Evolutionary conservation across 768 basidiomycete genomes (phyloP).

Genomic region (Mycena latifolia): DNA sequence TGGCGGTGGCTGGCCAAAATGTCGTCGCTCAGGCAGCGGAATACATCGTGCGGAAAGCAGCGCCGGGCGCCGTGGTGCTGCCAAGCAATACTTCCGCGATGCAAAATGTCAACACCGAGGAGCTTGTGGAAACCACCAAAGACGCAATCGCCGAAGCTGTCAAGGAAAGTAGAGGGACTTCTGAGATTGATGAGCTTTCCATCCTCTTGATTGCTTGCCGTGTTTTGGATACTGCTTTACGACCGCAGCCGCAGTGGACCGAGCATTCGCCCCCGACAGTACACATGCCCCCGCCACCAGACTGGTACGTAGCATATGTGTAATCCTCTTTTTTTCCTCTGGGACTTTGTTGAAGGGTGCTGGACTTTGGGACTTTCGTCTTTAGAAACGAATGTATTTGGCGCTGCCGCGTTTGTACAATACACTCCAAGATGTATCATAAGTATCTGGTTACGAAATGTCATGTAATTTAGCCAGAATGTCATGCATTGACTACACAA

Average conservation of each 20-base stretch:
- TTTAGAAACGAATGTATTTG: constrained; percentile 36
- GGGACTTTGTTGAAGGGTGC: constrained; percentile 35
- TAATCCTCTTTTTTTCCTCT: constrained; percentile 44
- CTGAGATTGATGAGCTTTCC: constrained; percentile 39
- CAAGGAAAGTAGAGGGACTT: constrained; percentile 70
- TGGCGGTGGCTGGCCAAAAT: constrained; percentile 84
- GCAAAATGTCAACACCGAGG: constrained; percentile 63
- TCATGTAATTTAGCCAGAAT: constrained; percentile 30
- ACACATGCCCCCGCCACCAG: constrained; percentile 35
- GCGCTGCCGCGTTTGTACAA: constrained; percentile 36
- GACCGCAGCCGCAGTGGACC: constrained; percentile 19
- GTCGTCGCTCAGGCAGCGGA: constrained; percentile 88
- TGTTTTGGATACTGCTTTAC: constrained; percentile 28
- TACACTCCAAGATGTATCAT: constrained; percentile 35
- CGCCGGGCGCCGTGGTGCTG: constrained; percentile 44
- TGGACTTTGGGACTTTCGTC: constrained; percentile 42
- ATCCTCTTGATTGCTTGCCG: constrained; percentile 36
- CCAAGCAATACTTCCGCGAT: constrained; percentile 57
- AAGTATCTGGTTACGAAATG: constrained; percentile 13
- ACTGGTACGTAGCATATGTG: constrained; percentile 51
- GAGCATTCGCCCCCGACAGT: constrained; percentile 37
- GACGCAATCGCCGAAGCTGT: constrained; percentile 87
- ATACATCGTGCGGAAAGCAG: constrained; percentile 59
- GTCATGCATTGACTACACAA: constrained; percentile 8
- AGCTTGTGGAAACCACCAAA: constrained; percentile 65